These are phyloP conservation scores for Umbelopsis sp. DNA, from an alignment of 371 early-diverging fungal species.

Conservation along the genomic window DNA sequence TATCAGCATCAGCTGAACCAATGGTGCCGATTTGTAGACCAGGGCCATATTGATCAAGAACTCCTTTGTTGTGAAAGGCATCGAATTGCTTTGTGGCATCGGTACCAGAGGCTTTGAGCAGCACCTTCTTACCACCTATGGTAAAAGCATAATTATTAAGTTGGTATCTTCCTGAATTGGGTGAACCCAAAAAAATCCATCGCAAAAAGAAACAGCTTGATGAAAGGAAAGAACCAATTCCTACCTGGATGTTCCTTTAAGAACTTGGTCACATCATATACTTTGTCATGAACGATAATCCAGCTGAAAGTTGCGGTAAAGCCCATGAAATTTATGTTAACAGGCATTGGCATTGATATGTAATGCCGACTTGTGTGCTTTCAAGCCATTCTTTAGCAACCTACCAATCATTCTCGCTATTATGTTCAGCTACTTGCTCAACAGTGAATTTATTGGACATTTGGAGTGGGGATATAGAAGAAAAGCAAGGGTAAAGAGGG, in stretches of 20 bases:
- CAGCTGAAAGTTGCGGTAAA: conserved; percentile 53
- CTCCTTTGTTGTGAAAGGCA: conserved; percentile 66
- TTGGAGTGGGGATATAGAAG: not conserved
- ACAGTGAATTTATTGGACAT: conserved; percentile 4
- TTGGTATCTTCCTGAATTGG: not conserved
- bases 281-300: conserved; percentile 84
- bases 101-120: conserved; percentile 73
- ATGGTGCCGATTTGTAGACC: conserved; percentile 48
- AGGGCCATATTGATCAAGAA: conserved; percentile 53
- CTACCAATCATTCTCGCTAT: conserved; percentile 1
- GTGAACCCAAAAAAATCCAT: not conserved
- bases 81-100: conserved; percentile 86
- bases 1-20: conserved; percentile 24
- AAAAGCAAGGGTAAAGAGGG: not conserved
- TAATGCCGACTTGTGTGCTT: no score
- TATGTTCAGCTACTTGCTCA: conserved; percentile 5
- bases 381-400: not conserved
- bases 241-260: conserved; percentile 68
- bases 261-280: conserved; percentile 86
- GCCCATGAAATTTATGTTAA: no score
- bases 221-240: not conserved
- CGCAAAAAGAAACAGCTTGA: no score
- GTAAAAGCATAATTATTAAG: not conserved
- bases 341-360: no score
- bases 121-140: conserved; percentile 49